Conservation (phyloP, 768 basidiomycete genomes). For the Trametes villosa region DNA sequence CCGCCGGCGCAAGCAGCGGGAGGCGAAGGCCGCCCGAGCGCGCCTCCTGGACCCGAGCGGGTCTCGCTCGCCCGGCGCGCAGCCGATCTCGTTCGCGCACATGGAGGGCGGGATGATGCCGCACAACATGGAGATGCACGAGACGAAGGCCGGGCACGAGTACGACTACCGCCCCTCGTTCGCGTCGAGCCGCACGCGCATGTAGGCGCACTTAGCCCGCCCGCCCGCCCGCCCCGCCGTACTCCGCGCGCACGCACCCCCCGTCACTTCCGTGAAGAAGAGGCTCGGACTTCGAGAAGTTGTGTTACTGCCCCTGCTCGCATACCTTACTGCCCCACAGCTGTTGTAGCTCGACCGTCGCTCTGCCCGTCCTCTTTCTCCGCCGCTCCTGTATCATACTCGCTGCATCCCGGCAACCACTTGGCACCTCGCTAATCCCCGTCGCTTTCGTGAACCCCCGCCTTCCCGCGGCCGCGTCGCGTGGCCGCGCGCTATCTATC, state of each 20-base stretch:
- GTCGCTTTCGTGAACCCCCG: neutral
- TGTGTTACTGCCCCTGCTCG: conserved; percentile 18
- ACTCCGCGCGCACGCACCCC: neutral
- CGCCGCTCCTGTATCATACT: conserved; percentile 12
- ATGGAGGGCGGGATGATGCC: conserved; percentile 19
- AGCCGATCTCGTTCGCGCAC: conserved; percentile 20
- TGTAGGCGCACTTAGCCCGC: neutral
- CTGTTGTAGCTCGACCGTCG: conserved; percentile 21
- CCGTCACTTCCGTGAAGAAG: conserved; percentile 26
- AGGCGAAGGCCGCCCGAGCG: conserved; percentile 8
- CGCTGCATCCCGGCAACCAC: conserved; percentile 4
- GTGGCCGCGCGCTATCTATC: neutral
- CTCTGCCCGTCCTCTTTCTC: neutral
- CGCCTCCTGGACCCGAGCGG: conserved; percentile 18
- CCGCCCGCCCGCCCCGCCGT: neutral
- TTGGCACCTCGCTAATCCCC: neutral
- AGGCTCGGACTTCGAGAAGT: conserved; percentile 28
- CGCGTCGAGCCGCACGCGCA: conserved; percentile 18
- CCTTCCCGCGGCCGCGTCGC: neutral
- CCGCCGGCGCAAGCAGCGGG: conserved; percentile 23
- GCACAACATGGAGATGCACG: conserved; percentile 19
- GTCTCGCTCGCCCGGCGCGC: conserved; percentile 6
- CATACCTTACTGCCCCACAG: conserved; percentile 1
- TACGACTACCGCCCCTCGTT: conserved; percentile 17
- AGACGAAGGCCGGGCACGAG: conserved; percentile 12